Evolutionary conservation across 257 asterid genomes (phyloP), one percentile per base, ranked within the genome.

Genomic region (Scutellaria minor): DNA sequence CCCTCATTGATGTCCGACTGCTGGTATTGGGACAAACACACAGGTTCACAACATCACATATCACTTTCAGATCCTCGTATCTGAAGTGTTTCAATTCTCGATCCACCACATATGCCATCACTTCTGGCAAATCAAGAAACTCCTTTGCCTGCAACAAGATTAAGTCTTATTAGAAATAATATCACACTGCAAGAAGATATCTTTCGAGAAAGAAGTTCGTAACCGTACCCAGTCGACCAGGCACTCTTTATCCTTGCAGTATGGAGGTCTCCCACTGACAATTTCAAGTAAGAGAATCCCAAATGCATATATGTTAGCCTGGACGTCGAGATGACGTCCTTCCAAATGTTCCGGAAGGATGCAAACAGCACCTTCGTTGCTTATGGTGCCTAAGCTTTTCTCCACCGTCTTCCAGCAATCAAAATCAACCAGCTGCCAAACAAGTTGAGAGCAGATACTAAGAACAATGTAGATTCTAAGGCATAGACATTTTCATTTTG

Each of bases 221-320:
- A 7, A 81, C 8, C 79, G 52, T 83, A 93, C 98, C 96, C 96
- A 91, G 71, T 94, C 97, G 18, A 89, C 85, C 64, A 94, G 68
- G 90, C 83, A 79, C 6, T 96, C 98, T 75, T 84, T 85, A 24
- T 86, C 96, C 73, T 86, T 76, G 69, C 84, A 51, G 70, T 80
- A 75, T 54, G 97, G 86, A 31, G 86, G 85, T 68, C 85, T 85
- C n/a, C 98, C 97, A 7, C 96, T 91, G 22, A 93, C 75, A 9
- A 89, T 87, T 80, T 93, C 98, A 5, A 93, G 86, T 75, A 93
- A 78, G 40, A 89, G 84, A 74, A 87, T 41, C 58, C 97, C 98
- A 10, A 93, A 89, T 31, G 85, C 84, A 64, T 88, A 89, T 41
- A 83, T 54, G 76, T 90, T 89, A 64, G 82, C 87, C 79, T 47